Base-by-base conservation (phyloP, 2,329 filamentous ascomycete species). In the Beauveria brongniartii region DNA sequence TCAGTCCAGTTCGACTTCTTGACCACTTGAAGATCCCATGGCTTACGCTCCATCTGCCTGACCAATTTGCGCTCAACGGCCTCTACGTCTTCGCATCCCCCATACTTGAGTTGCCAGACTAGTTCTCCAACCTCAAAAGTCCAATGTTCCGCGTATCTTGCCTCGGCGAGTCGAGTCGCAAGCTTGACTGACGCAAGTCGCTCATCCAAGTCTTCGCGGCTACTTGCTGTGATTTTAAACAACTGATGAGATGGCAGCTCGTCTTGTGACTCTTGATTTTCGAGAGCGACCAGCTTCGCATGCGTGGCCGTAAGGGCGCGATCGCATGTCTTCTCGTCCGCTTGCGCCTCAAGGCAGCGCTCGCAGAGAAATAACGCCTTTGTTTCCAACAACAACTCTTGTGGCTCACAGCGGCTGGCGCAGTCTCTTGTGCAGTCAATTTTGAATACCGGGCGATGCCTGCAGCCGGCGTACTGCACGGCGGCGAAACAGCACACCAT, bases 401-500 rank as follows among this genome's bases (percentile, higher is more conserved):
- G 12, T 53, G 71, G 69, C 5, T 61, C 20, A 53, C 71, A 72
- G 4, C 71, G 61, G 9, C 26, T 61, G 2, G 62, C 41, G 67
- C 71, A 72, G 50, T 57, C 20, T 3, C 47, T 52, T 3, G 67
- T 69, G 66, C 71, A 73, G 44, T 66, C 67, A 26, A 71, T 50
- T 59, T 71, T 71, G 63, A 64, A 64, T 20, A 71, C 63, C 18
- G 22, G 64, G 50, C 52, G 64, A 61, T 73, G 70, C 18, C 50
- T n/a, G 58, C 71, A 73, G 54, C 62, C 64, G 5, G 44, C 56
- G 61, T 61, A 71, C 20, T 65, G 63, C 7, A 71, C 46, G 24
- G 70, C 67, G 48, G 64, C 65, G 46, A 71, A 61, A 56, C 67
- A 69, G 64, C 71, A 73, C 26, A 69, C 68, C 70, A 73, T 72